Evolutionary conservation across 208 protist genomes (phyloP).

Genomic region (Acanthamoeba castellanii): DNA sequence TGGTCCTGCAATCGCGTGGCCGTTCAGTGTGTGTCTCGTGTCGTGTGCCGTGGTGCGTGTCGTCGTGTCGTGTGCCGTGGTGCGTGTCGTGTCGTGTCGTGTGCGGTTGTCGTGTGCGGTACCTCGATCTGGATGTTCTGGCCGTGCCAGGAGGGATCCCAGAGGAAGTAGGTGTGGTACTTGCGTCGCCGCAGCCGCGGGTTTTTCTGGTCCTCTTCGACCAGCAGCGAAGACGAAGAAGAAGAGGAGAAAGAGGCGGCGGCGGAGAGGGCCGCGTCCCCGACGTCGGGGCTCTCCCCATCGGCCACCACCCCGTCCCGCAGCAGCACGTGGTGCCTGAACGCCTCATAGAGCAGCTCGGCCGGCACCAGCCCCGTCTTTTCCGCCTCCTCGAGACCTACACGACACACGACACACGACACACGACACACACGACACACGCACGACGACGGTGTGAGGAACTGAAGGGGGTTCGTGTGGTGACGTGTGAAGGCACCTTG

Average conservation of each 20-base stretch:
- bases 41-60: not conserved
- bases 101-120: not conserved
- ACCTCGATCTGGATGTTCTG: conserved; percentile 6
- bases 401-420: no score
- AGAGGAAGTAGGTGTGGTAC: conserved; percentile 43
- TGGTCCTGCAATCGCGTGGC: conserved; percentile 12
- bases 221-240: not conserved
- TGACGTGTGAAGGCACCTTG: not conserved
- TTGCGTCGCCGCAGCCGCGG: conserved; percentile 1
- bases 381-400: conserved; percentile 15
- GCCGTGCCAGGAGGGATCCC: conserved; percentile 6
- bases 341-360: not conserved
- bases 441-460: no score
- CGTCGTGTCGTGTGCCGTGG: not conserved
- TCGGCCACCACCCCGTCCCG: not conserved
- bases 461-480: no score
- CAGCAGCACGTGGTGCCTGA: conserved; percentile 14
- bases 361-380: not conserved
- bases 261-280: not conserved
- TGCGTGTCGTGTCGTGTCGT: not conserved
- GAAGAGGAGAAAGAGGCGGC: not conserved
- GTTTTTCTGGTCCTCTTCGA: not conserved
- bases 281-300: not conserved
- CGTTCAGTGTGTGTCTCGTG: no score
- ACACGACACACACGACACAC: no score